Evolutionary conservation across 257 asterid species (phyloP).

Genomic region (Echites panduratus): DNA sequence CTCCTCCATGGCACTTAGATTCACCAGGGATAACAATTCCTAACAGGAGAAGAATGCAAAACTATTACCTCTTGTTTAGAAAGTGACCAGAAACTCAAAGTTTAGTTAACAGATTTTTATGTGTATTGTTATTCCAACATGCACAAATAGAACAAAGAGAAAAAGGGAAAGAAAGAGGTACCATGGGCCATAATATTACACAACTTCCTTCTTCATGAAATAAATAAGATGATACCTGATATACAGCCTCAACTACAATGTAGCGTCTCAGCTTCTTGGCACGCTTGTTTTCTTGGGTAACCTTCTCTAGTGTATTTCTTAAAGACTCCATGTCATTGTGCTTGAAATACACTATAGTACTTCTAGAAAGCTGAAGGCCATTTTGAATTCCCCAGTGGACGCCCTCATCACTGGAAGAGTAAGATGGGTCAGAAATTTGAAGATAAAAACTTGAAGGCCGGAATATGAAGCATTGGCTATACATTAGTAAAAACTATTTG

Average conservation of each 20-base stretch:
- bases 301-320: conserved; percentile 54
- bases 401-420: conserved; percentile 77
- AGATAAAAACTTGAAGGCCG: not conserved
- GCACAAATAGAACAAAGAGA: not conserved
- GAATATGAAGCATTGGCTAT: no score
- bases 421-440: conserved; percentile 9
- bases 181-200: not conserved
- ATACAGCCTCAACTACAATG: conserved; percentile 86
- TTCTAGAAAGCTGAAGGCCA: conserved; percentile 94
- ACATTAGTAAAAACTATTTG: not conserved
- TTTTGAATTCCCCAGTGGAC: conserved; percentile 97
- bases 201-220: not conserved
- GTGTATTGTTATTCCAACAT: not conserved
- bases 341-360: conserved; percentile 79
- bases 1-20: no score
- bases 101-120: not conserved
- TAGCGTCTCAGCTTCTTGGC: conserved; percentile 91
- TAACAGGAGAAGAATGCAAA: not conserved
- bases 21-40: not conserved
- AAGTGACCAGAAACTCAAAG: not conserved
- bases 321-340: conserved; percentile 84
- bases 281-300: conserved; percentile 64
- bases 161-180: not conserved
- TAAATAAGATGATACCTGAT: conserved; percentile 57
- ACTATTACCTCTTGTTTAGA: not conserved